Base-by-base conservation (phyloP, 768 basidiomycete genomes). In the Collybia sordida region DNA sequence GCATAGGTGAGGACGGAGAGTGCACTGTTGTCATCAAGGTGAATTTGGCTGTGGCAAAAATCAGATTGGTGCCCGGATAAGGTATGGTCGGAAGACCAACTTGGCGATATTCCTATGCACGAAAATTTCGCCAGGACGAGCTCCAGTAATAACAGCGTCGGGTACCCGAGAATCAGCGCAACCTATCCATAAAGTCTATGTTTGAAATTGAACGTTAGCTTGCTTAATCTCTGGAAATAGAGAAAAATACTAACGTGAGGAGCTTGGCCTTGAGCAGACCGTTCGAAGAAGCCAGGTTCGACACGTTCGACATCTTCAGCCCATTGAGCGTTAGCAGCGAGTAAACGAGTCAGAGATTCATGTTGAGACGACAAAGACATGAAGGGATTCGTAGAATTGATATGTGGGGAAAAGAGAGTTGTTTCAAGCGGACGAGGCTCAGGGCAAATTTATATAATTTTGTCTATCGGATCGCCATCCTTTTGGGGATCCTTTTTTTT, bases 61-160 rank as follows among this genome's bases (percentile, higher is more conserved):
- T 23, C 46, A 31, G 28, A 21, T 31, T 25, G 22, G 37, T 45
- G 37, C 23, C 3, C 27, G 42, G 19, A 47, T n/a, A 27, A 35
- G 45, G 31, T n/a, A 49, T 17, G 41, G 15, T n/a, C 42, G 47
- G 21, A 23, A 23, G 31, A 68, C 83, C 50, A 56, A 90, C 86
- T 96, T 94, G 46, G 91, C 93, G 56, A 95, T 85, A 67, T 94
- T 94, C 41, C 93, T 75, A 67, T 92, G 85, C 23, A 87, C 83
- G 59, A 95, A 94, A 52, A 90, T 81, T 38, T 86, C 86, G 46
- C 92, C 93, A 0, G 93, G 93, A 54, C 76, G 75, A 7, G 81
- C 72, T 28, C 73, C 80, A 28, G 83, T 84, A 49, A 89, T 71
- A 56, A 89, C 85, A 28, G 81, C 81, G 64, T 92, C 91, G 17